Conservation (phyloP, 179 eudicot species). For the Corrigiola litoralis region DNA sequence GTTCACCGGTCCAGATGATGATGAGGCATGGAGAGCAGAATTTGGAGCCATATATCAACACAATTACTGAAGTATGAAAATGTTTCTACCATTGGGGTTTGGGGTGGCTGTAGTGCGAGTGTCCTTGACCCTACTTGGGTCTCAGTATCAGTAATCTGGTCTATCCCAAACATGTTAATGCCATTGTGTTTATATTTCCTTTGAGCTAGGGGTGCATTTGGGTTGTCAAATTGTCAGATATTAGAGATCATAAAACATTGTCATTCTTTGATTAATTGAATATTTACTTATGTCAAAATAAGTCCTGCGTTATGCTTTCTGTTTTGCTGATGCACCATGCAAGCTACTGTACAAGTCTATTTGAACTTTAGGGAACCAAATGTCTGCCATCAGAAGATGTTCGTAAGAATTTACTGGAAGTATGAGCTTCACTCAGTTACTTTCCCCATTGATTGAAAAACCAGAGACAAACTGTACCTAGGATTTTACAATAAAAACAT, state of each 20-base stretch:
- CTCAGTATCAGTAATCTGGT: background rate
- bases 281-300: background rate
- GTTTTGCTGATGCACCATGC: no score
- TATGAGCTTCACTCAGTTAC: no score
- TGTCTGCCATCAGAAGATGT: no score
- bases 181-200: no score
- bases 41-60: constrained; percentile 82
- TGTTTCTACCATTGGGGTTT: background rate
- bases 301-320: no score
- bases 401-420: no score
- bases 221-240: constrained; percentile 11
- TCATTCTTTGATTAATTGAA: constrained; percentile 20
- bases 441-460: no score
- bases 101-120: background rate
- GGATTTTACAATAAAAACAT: no score
- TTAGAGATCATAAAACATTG: background rate
- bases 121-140: constrained; percentile 32
- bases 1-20: constrained; percentile 37
- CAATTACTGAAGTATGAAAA: constrained; percentile 25
- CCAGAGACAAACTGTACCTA: no score
- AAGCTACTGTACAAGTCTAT: no score
- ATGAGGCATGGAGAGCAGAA: constrained; percentile 88
- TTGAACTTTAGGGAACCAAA: no score
- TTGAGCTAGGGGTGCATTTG: background rate
- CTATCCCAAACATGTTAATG: constrained; percentile 2